Conservation (phyloP, 345 rosid genomes). For the Cardamine resedifolia region DNA sequence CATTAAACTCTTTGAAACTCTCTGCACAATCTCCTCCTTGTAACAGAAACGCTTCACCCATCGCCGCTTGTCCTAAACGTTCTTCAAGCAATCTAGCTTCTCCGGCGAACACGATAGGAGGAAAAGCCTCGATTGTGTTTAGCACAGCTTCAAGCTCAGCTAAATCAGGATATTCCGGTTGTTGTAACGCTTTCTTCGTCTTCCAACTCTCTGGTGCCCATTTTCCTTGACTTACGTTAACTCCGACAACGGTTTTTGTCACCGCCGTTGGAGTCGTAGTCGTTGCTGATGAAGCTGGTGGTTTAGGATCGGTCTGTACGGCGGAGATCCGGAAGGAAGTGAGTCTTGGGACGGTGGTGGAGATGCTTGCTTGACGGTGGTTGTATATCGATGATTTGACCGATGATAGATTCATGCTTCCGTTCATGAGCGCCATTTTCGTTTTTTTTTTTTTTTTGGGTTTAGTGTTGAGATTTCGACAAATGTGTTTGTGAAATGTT, state of each 20-base stretch:
- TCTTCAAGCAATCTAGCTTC: constrained; percentile 64
- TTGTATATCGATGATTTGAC: constrained; percentile 21
- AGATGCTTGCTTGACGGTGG: constrained; percentile 32
- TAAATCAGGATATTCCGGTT: constrained; percentile 59
- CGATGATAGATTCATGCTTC: constrained; percentile 33
- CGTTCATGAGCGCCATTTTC: constrained; percentile 38
- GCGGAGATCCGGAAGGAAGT: constrained; percentile 38
- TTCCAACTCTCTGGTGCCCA: constrained; percentile 62
- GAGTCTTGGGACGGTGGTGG: constrained; percentile 24
- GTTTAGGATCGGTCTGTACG: constrained; percentile 39
- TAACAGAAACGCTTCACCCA: constrained; percentile 67
- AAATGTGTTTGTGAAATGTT: constrained; percentile 6
- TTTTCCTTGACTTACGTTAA: constrained; percentile 34
- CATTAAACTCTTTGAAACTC: constrained; percentile 74
- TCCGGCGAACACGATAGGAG: constrained; percentile 69
- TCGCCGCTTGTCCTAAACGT: constrained; percentile 57
- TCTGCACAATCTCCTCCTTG: constrained; percentile 82
- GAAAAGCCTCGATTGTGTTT: constrained; percentile 50
- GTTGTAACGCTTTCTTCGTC: constrained; percentile 56
- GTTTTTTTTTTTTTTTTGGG: background rate
- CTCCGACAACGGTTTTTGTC: constrained; percentile 22
- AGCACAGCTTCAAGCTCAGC: constrained; percentile 49
- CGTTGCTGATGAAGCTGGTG: constrained; percentile 19
- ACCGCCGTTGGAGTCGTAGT: constrained; percentile 5
- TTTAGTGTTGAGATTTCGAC: constrained; percentile 31